Conservation (phyloP, 768 basidiomycete genomes). For the Leccinum barrowsii region DNA sequence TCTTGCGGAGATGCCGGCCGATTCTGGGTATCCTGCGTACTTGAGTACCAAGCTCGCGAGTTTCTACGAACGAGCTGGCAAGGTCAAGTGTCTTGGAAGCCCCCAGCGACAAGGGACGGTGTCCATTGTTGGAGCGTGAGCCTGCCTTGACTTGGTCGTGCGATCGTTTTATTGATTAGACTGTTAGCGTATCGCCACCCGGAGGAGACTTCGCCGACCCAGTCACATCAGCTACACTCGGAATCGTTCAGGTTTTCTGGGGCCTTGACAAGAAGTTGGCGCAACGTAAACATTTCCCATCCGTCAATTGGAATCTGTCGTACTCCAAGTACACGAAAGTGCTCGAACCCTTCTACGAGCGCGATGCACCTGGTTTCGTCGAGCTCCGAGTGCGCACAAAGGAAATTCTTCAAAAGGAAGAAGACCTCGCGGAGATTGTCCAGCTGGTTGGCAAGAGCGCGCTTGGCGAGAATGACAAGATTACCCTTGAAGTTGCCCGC, state of each 20-base stretch:
- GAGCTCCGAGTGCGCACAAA: slow-evolving; percentile 89
- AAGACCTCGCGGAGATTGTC: slow-evolving; percentile 97
- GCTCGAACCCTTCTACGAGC: slow-evolving; percentile 89
- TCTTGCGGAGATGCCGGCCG: slow-evolving; percentile 98
- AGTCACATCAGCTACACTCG: slow-evolving; percentile 93
- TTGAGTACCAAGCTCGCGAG: slow-evolving; percentile 91
- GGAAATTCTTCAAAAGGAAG: slow-evolving; percentile 98
- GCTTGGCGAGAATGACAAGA: slow-evolving; percentile 95
- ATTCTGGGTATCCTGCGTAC: slow-evolving; percentile 98
- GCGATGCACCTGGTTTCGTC: slow-evolving; percentile 89
- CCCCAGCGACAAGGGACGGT: slow-evolving; percentile 89
- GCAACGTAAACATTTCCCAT: slow-evolving; percentile 98
- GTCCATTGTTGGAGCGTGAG: slow-evolving; percentile 98
- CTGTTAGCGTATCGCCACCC: slow-evolving; percentile 86
- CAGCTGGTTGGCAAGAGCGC: slow-evolving; percentile 99
- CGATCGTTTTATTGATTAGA: slow-evolving; percentile 9
- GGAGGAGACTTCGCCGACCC: slow-evolving; percentile 99
- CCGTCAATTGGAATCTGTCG: slow-evolving; percentile 99
- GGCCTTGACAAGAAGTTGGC: slow-evolving; percentile 99
- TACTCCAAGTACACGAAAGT: slow-evolving; percentile 98
- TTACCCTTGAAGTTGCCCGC: slow-evolving; percentile 93
- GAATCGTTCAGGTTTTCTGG: slow-evolving; percentile 99
- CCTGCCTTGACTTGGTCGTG: slow-evolving; percentile 18
- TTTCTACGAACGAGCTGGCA: slow-evolving; percentile 99
- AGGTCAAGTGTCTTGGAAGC: slow-evolving; percentile 88